Evolutionary conservation across 768 basidiomycete species (phyloP), one percentile per base, ranked within the genome.

Genomic region (Podaxis carcinomalis): DNA sequence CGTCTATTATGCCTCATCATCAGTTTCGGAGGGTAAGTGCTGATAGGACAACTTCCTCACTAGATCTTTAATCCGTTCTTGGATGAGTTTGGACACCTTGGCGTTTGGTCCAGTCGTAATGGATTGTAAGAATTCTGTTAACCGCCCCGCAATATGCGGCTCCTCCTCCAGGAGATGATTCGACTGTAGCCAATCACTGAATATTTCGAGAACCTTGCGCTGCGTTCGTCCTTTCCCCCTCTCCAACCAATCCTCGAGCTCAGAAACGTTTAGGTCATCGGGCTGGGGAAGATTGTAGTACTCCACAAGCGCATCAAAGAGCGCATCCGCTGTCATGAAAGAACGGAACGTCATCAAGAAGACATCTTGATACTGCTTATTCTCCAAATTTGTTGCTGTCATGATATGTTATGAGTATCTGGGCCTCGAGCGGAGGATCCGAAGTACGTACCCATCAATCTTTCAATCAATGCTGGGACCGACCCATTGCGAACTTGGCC

Each of bases 321-420:
- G 72, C 44, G 80, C 75, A 44, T 85, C 81, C 2, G 90, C 82
- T 5, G 83, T 84, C 25, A 85, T 87, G 69, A 95, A 93, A 0
- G 91, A 89, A 56, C 86, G 81, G 75, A 91, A 93, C 14, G 93
- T 95, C 73, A 84, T 86, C 49, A 95, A 78, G 75, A 96, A 95
- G n/a, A 83, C 79, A 35, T 80, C 77, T 27, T 80, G 77, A 69
- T 80, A 89, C 10, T 69, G 59, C 23, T 65, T 69, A 47, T 64
- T 62, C 51, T 69, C 69, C 19, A 65, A 57, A 59, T 44, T 46
- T 64, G 57, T 63, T 71, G 64, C 71, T 71, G 58, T 37, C 35
- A 66, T 51, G 50, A n/a, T 27, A 27, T 28, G 21, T 25, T 13
- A 46, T 60, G 4, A 44, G 39, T 46, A 32, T 35, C 6, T 19